Evolutionary conservation across 2,329 filamentous ascomycete species (phyloP), one percentile per base, ranked within the genome.

Genomic region (Exophiala alcalophila): DNA sequence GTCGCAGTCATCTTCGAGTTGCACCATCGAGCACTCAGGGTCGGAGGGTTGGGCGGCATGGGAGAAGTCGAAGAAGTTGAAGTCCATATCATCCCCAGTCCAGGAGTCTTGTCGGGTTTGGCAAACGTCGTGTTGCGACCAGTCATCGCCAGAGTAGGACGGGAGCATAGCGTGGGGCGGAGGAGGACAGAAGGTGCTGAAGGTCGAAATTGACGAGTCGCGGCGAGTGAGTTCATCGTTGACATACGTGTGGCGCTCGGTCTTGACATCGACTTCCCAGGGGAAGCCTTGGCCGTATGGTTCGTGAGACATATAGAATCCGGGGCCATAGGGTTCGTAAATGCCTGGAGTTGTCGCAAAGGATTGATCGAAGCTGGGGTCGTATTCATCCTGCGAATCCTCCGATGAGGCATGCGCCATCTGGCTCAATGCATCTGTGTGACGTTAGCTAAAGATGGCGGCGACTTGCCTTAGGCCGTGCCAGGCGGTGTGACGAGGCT

Each of bases 181-280:
- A 20, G 86, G 85, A 11, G 88, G 88, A 15, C 87, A 83, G 63
- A 82, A 92, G n/a, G 87, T 90, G 76, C 83, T 94, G 67, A 94
- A 96, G 16, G 89, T 94, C 0, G 90, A 94, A 25, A 89, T 83
- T 21, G 87, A 87, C 9, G 89, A 94, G 66, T 96, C 90, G 54
- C 81, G 76, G 47, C 91, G 74, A 10, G 89, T 85, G 4, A 87
- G 88, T 42, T 95, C 77, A 61, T 96, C 86, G 59, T 96, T 88
- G 65, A 96, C 82, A 65, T 86, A 95, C 73, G 94, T 89, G 57
- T 96, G 88, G 53, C 87, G 78, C 70, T 96, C 91, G 1, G 90
- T 96, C 76, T 91, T 94, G 71, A 97, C 85, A 64, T 96, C 91
- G 49, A 96, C 83, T 66, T 96, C 91, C 63, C 94, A 96, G 0